Base-by-base conservation (phyloP, 1,284 basidiomycete species). In the Boletus coffeatus region DNA sequence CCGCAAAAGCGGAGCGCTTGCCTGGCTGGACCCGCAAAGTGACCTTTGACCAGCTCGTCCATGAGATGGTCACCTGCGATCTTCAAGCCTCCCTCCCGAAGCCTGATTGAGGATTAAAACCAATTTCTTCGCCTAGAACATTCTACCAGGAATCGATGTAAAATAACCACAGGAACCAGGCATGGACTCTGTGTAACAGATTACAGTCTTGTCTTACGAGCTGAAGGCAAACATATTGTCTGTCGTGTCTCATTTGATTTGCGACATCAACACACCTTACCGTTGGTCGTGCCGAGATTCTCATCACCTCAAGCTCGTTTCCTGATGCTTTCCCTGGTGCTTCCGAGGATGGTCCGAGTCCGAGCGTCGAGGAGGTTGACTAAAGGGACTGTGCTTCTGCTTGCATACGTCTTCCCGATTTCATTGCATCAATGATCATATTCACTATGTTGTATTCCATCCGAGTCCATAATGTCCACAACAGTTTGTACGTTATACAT, bases 11-110 rank as follows among this genome's bases (percentile, higher is more conserved):
- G 0, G 92, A 95, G 74, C 82, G 81, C 58, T 60, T 87, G 57
- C 86, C 96, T 52, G 92, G 92, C 10, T 96, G 94, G 94, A 92
- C 88, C 76, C 88, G 94, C 67, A 80, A 86, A 67, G 86, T 93
- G 61, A 80, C 84, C 68, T 96, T 96, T 71, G 85, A 92, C 65
- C 77, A 83, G 56, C 85, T 96, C 64, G 90, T 96, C 52, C 83
- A 84, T 70, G 92, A 96, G 81, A 96, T 96, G 94, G 93, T 95
- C 11, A 79, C 82, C 46, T 84, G 88, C 14, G 93, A 95, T 73
- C 73, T 94, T 68, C 79, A 83, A 71, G 84, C 88, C 57, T 82
- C 87, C 88, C 57, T 82, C 87, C 59, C 81, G 79, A 69, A 87
- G 83, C 70, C 82, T 91, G 66, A 79, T 93, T 43, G 90, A 92